A percentile compares a stretch with the other conserved stretches of the same genome.
phyloP scores from a whole-genome alignment of 1,284 basidiomycete genomes.

The Sphagnurus paluster region DNA sequence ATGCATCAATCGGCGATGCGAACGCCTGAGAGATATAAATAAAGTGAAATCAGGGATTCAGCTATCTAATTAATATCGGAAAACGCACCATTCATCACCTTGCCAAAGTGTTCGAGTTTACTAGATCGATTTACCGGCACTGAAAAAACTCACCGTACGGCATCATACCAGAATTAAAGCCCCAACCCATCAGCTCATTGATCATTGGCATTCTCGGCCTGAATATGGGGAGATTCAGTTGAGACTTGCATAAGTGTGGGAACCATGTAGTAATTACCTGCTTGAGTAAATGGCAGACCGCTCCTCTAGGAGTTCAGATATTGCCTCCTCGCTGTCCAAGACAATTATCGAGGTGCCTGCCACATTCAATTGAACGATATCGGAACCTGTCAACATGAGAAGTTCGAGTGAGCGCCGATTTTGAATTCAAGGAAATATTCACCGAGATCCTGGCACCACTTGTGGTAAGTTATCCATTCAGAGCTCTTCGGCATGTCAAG shows the following conservation, averaged over 20 bases:
- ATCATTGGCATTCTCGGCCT: conserved; percentile 23
- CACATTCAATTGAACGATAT: conserved; percentile 37
- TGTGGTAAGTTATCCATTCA: conserved; percentile 13
- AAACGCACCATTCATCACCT: conserved; percentile 5
- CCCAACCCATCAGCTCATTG: conserved; percentile 21
- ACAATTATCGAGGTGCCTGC: conserved; percentile 38
- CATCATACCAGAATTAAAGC: conserved; percentile 14
- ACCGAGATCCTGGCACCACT: conserved; percentile 12
- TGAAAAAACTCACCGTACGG: conserved; percentile 7
- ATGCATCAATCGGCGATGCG: conserved; percentile 19
- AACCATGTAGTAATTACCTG: too few species aligned
- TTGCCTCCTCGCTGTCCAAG: conserved; percentile 35
- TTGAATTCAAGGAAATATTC: neutral
- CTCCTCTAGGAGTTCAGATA: conserved; percentile 39
- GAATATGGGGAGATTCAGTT: too few species aligned
- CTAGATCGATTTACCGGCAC: too few species aligned
- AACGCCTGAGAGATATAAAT: conserved; percentile 1
- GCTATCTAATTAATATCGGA: too few species aligned
- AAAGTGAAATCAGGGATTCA: too few species aligned
- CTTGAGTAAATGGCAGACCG: conserved; percentile 31
- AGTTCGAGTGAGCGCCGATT: conserved; percentile 14
- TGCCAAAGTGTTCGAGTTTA: neutral
- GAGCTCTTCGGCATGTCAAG: conserved; percentile 11
- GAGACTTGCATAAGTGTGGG: too few species aligned
- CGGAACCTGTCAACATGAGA: conserved; percentile 32